Conservation (phyloP, 345 rosid genomes). For the Firmiana major region DNA sequence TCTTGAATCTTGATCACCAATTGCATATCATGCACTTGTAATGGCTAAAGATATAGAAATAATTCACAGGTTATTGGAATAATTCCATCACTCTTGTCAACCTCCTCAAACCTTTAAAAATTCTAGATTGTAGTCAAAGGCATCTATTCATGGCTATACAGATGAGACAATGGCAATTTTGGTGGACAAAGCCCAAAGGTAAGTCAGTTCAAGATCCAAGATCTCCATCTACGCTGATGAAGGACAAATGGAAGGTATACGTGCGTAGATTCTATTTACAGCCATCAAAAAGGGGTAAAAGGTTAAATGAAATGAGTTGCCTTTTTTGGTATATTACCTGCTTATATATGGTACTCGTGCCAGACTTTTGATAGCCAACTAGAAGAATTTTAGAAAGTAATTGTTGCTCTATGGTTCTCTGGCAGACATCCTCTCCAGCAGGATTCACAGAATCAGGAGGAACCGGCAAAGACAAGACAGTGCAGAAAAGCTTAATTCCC, state of each 20-base stretch:
- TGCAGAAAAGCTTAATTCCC: slow-evolving; percentile 39
- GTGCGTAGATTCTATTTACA: neutral
- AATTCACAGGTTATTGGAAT: neutral
- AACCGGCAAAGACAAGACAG: slow-evolving; percentile 54
- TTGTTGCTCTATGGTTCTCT: slow-evolving; percentile 24
- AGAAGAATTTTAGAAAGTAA: slow-evolving; percentile 55
- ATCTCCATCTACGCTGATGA: neutral
- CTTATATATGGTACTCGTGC: slow-evolving; percentile 81
- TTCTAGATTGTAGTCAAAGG: neutral
- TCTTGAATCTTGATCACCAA: neutral
- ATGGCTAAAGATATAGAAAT: neutral
- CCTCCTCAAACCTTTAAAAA: neutral
- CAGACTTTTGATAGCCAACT: slow-evolving; percentile 67
- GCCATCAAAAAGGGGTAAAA: neutral
- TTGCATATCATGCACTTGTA: neutral
- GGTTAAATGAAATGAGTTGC: neutral
- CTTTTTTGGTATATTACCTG: slow-evolving; percentile 42
- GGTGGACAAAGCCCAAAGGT: neutral
- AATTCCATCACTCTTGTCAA: neutral
- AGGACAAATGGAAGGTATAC: neutral
- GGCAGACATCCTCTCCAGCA: slow-evolving; percentile 30
- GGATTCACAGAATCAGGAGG: slow-evolving; percentile 36
- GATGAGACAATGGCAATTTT: neutral
- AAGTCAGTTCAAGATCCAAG: neutral
- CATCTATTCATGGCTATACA: neutral